Evolutionary conservation across 1,139 yeast species (phyloP).

Genomic region (Lodderomyces jiufengensis): DNA sequence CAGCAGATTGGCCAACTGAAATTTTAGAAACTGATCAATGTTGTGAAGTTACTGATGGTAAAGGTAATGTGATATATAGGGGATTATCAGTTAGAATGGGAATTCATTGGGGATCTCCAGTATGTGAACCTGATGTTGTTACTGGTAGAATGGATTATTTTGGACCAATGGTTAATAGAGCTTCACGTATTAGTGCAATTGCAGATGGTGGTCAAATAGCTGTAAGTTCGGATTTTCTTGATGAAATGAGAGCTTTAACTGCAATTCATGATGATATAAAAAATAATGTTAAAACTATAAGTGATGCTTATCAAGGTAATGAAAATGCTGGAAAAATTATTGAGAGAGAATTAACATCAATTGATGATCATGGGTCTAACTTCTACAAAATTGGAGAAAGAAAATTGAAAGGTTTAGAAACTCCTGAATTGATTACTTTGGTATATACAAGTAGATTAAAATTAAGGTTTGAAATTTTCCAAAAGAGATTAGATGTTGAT

Average conservation of each 20-base stretch:
- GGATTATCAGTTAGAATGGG: conserved; percentile 98
- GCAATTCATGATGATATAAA: conserved; percentile 48
- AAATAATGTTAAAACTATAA: conserved; percentile 34
- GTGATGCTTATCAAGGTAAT: conserved; percentile 62
- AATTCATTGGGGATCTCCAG: conserved; percentile 96
- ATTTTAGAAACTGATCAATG: conserved; percentile 84
- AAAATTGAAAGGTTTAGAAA: conserved; percentile 90
- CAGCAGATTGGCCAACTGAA: conserved; percentile 95
- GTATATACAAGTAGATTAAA: conserved; percentile 67
- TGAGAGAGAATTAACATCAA: conserved; percentile 62
- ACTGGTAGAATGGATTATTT: conserved; percentile 97
- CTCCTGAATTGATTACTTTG: conserved; percentile 82
- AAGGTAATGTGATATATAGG: conserved; percentile 63
- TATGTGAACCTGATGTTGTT: conserved; percentile 90
- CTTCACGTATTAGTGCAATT: conserved; percentile 88
- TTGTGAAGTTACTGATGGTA: conserved; percentile 69
- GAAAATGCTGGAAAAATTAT: conserved; percentile 59
- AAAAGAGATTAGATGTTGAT: conserved; percentile 24
- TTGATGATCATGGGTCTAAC: conserved; percentile 70
- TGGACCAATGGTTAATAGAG: conserved; percentile 97
- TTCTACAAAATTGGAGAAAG: conserved; percentile 76
- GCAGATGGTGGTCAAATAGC: conserved; percentile 99
- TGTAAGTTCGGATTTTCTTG: conserved; percentile 74
- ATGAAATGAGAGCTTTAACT: conserved; percentile 62
- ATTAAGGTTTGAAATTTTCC: conserved; percentile 50